Evolutionary conservation across 2,329 filamentous ascomycete genomes (phyloP), one percentile per base, ranked within the genome.

Genomic region (Aspergillus udagawae): DNA sequence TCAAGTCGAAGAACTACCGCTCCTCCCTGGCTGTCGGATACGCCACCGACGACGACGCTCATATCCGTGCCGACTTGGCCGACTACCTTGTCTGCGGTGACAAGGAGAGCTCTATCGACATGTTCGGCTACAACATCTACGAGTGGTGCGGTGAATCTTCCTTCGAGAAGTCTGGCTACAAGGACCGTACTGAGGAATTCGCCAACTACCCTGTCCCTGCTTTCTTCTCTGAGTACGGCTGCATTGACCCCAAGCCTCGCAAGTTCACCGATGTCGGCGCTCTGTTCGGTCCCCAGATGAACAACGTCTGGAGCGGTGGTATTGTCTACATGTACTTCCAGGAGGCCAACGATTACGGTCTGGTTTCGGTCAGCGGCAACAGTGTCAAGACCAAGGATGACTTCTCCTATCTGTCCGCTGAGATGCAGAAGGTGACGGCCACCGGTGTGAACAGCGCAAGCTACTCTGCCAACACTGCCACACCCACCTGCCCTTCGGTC

Each of bases 91-190:
- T 96, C 83, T 99, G 94, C 73, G 90, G 92, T 56, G 64, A 70
- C 59, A 75, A 85, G 60, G 78, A 80, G 8, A 77, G 78, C 70
- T 75, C 89, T 60, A 96, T 97, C 64, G 94, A 99, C 78, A 97
- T 95, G 82, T 99, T 92, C 90, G 94, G 94, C 58, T 97, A 97
- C 88, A 99, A 99, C 83, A 96, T 97, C 79, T 99, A 99, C 84
- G 96, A 92, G 53, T 99, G 94, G 94, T 99, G 94, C 75, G 94
- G 93, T 66, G 76, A 92, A 66, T 96, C 90, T 70, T 85, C 81
- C 68, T 94, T 89, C 79, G 71, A 81, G 38, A 72, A 82, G 58
- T 97, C 94, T 3, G 91, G 91, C 54, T 99, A 92, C 78, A 82
- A 88, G 63, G 82, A 86, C 56, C 89, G 93, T 74, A 92, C 92